phyloP scores from a whole-genome alignment of 129 eudicot genomes.

The Helianthus tuberosus region DNA sequence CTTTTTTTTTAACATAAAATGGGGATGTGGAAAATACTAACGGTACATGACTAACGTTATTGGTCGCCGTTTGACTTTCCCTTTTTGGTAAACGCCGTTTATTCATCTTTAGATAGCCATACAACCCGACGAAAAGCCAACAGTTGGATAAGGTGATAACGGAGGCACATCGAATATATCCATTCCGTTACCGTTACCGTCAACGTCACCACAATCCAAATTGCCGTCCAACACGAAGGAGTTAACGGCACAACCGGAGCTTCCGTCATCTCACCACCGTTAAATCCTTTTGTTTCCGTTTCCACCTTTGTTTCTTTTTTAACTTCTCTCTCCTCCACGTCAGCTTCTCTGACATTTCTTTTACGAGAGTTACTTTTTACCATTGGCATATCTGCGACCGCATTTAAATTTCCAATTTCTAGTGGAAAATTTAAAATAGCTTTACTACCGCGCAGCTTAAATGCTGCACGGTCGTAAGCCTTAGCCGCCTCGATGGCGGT shows the following conservation, averaged over 20 bases:
- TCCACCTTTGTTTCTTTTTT: constrained; percentile 29
- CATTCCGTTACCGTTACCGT: constrained; percentile 31
- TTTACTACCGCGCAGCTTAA: constrained; percentile 60
- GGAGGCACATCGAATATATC: constrained; percentile 69
- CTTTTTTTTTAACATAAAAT: background rate
- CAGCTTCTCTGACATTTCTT: constrained; percentile 13
- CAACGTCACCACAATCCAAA: constrained; percentile 50
- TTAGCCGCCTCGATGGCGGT: constrained; percentile 75
- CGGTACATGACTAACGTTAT: constrained; percentile 11
- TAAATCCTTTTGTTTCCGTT: constrained; percentile 3
- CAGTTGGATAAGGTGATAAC: constrained; percentile 52
- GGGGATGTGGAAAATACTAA: constrained; percentile 25
- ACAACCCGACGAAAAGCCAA: constrained; percentile 35
- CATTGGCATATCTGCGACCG: constrained; percentile 6
- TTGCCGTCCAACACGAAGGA: constrained; percentile 66
- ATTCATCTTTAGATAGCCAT: constrained; percentile 33
- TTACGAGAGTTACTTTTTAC: constrained; percentile 32
- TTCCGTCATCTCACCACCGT: constrained; percentile 20
- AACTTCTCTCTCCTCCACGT: constrained; percentile 17
- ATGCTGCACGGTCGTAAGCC: constrained; percentile 81
- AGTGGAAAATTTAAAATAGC: constrained; percentile 71
- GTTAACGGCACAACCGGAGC: constrained; percentile 42
- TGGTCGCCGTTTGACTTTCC: constrained; percentile 15
- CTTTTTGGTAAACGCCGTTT: constrained; percentile 28
- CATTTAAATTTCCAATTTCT: constrained; percentile 36